Base-by-base conservation (phyloP, 176 grass and related monocot species). In the Eragrostis curvula region DNA sequence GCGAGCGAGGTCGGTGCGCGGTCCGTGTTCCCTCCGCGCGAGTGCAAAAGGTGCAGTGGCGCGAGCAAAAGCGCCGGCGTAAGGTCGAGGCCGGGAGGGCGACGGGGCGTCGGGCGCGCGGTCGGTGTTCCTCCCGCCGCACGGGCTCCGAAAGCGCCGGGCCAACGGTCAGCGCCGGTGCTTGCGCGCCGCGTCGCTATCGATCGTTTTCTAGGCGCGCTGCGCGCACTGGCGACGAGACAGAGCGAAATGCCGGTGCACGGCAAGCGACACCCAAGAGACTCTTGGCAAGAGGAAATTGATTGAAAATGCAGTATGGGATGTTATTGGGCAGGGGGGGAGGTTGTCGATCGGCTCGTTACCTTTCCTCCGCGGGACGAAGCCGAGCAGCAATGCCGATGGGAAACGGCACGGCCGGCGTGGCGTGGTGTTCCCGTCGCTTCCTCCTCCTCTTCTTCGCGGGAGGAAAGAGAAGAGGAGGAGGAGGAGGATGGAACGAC, bases 361-460 rank as follows among this genome's bases (percentile, higher is more conserved):
- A 80, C 84, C 84, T 86, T 58, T 46, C 28, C 15, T 9, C 2
- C 50, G 27, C 20, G 18, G 41, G 18, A 39, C 12, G 18, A 13
- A 10, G 42, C 28, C 5, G 21, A 2, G 7, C 27, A 28, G 53
- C 15, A 42, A 70, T 53, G 44, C 27, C 27, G 6, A 64, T 2
- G 28, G 60, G 60, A 5, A 14, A 61, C 58, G 57, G 24, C n/a
- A 56, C 20, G 55, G 53, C 3, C 66, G 45, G 57, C 17, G 75
- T 23, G 8, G 6, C 0, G 65, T 6, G 21, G 51, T 7, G 8
- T 25, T 8, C 17, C 13, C 13, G 3, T 0, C 6, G 81, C 40
- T 58, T 39, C 73, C 79, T 63, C 79, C 86, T 71, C 74, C 86
- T 50, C 77, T 86, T 41, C 70, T 86, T 52, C 18, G 58, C 39